phyloP scores from a whole-genome alignment of 305 asterid species.

The Fraxinus angustifolia region DNA sequence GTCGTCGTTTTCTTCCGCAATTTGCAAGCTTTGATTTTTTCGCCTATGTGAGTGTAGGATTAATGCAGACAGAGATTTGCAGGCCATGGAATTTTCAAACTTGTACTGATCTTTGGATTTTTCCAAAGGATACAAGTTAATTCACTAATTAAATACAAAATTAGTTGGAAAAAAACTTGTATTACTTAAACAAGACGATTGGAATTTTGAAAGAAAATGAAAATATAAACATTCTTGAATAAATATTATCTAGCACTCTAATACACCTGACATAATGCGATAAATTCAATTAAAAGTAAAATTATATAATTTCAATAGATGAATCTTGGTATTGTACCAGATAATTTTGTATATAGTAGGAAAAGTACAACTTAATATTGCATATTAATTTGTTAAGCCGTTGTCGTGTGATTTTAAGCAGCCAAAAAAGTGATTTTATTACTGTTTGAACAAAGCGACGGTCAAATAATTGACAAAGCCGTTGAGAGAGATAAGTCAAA shows the following conservation, averaged over 20 bases:
- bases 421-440: no score
- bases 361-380: neutral
- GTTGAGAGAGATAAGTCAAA: no score
- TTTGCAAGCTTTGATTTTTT: slow-evolving; percentile 45
- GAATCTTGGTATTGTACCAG: no score
- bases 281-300: no score
- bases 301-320: no score
- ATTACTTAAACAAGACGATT: neutral
- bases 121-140: neutral
- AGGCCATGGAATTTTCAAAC: neutral
- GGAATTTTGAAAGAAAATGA: neutral
- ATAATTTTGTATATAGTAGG: no score
- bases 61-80: slow-evolving; percentile 2
- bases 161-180: neutral
- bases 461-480: no score
- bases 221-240: neutral
- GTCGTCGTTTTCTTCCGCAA: slow-evolving; percentile 35
- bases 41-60: slow-evolving; percentile 19
- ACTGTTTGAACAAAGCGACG: no score
- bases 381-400: neutral
- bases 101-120: neutral
- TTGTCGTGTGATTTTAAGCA: no score
- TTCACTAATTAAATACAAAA: neutral
- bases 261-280: no score
- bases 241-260: no score